Evolutionary conservation across 2,329 filamentous ascomycete species (phyloP).

Genomic region (Saccharata proteae): DNA sequence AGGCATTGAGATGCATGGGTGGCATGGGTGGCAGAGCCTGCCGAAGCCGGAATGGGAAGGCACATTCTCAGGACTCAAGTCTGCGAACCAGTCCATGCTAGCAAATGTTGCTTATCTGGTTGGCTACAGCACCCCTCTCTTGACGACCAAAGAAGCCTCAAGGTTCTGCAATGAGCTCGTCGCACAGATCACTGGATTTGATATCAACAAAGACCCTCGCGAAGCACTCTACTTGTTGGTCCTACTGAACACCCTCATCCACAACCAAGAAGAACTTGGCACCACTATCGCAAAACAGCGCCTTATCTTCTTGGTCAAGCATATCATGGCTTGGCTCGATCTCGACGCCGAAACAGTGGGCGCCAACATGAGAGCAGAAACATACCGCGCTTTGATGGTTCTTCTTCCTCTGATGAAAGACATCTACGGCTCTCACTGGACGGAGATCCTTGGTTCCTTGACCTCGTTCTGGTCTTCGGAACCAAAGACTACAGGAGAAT

Average conservation of each 20-base stretch:
- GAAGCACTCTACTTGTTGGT: conserved; percentile 33
- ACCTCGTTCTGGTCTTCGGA: conserved; percentile 21
- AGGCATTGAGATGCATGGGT: conserved; percentile 30
- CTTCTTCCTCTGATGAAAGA: conserved; percentile 65
- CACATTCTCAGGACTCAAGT: no score
- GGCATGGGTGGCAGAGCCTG: conserved; percentile 27
- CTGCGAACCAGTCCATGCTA: no score
- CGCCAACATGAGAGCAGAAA: conserved; percentile 43
- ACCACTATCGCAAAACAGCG: conserved; percentile 48
- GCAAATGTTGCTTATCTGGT: conserved; percentile 37
- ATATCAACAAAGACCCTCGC: conserved; percentile 29
- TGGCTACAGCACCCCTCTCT: conserved; percentile 37
- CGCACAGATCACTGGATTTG: conserved; percentile 45
- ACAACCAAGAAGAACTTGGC: conserved; percentile 35
- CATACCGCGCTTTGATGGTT: conserved; percentile 38
- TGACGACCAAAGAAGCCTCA: conserved; percentile 34
- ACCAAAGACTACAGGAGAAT: neutral
- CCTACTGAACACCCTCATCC: conserved; percentile 42
- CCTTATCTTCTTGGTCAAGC: conserved; percentile 70
- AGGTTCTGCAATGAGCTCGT: conserved; percentile 49
- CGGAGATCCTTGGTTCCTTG: conserved; percentile 30
- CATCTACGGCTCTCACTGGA: conserved; percentile 85
- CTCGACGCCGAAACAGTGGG: conserved; percentile 37
- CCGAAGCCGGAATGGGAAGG: conserved; percentile 25
- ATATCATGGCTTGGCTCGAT: conserved; percentile 57